These are phyloP conservation scores for Chromera velia DNA, from an alignment of 73 alveolate genomes.

Conservation along the genomic window DNA sequence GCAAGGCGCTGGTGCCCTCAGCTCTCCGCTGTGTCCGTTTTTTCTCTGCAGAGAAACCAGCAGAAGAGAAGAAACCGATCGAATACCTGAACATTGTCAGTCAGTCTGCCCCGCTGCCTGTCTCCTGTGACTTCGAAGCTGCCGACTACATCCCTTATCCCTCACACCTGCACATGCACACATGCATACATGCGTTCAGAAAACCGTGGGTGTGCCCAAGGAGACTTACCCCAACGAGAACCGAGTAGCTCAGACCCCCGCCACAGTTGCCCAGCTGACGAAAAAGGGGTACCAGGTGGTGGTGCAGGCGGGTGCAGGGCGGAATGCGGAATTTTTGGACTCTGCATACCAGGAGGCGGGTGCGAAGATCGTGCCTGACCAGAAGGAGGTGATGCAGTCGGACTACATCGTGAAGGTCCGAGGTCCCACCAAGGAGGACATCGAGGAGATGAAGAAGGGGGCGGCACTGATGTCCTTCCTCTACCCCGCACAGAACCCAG, in stretches of 20 bases:
- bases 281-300: constrained; percentile 37
- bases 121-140: no score
- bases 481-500: constrained; percentile 52
- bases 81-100: no score
- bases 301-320: constrained; percentile 49
- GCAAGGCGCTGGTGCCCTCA: no score
- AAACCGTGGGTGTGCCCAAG: constrained; percentile 39
- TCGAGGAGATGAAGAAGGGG: not conserved
- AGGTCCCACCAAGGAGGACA: constrained; percentile 45
- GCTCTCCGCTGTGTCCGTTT: no score
- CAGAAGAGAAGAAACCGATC: no score
- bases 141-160: no score
- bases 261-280: constrained; percentile 19
- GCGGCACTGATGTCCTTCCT: constrained; percentile 24
- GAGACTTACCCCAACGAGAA: constrained; percentile 45
- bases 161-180: no score
- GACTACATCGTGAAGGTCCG: constrained; percentile 47
- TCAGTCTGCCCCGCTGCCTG: no score
- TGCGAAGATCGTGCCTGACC: constrained; percentile 30
- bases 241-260: constrained; percentile 53
- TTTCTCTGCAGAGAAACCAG: no score
- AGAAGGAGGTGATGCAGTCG: constrained; percentile 21
- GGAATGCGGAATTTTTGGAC: constrained; percentile 39
- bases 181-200: no score
- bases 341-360: constrained; percentile 32